Evolutionary conservation across 192 early-diverging fungal genomes (phyloP), one percentile per base, ranked within the genome.

Genomic region (Coemansia sp.): DNA sequence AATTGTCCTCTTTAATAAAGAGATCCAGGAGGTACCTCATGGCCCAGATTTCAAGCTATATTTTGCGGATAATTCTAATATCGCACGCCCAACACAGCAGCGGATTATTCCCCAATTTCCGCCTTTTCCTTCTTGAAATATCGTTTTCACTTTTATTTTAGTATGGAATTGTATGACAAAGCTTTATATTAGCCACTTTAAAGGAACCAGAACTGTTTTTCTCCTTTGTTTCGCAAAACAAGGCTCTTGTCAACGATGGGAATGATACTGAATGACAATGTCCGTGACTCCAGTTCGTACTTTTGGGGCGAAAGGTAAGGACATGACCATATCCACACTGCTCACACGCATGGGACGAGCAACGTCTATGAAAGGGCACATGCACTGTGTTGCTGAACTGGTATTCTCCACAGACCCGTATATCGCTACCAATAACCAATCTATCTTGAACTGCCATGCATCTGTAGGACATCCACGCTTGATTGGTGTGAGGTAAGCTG

Each of bases 401-500:
- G 34, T n/a, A n/a, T n/a, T n/a, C n/a, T n/a, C n/a, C 34, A 36
- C 1, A 6, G 13, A 36, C 13, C 34, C 34, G 34, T 36, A 9
- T 13, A 29, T 25, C 25, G 20, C 4, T 14, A 9, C 27, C 14
- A 42, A 14, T 11, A 11, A 3, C 1, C 40, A 29, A 6, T 64
- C 22, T 1, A 13, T 11, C 15, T 29, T 36, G 1, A 1, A 11
- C 38, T 3, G 23, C 2, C 31, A 27, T 41, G 9, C 19, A 22
- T 20, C 4, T 61, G 57, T 80, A 84, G 83, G 52, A 87, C 85
- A 38, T 83, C 85, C 9, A 87, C 85, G 1, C 74, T 87, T 50
- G 89, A 90, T 64, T 90, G 89, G 89, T 90, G 89, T 71, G 89
- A 90, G 79, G 87, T 86, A 83, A 75, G 75, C 37, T 8, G 6